Evolutionary conservation across 306 rosid species (phyloP).

Genomic region (Chamaecrista fasciculata): DNA sequence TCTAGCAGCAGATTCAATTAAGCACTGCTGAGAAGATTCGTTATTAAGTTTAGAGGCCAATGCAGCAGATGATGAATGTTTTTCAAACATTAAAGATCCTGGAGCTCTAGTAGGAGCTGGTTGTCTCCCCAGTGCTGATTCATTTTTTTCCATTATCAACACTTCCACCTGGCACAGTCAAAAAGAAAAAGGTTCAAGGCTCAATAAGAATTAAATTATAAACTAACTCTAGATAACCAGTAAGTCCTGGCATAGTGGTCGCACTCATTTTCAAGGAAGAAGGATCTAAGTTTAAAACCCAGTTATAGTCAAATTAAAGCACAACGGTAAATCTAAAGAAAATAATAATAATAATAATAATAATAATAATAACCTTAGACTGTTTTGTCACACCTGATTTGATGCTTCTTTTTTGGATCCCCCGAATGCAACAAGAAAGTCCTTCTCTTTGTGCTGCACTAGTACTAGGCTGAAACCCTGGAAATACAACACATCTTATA

Average conservation of each 20-base stretch:
- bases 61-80: constrained; percentile 50
- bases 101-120: constrained; percentile 54
- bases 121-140: constrained; percentile 45
- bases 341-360: too few species aligned
- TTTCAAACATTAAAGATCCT: constrained; percentile 48
- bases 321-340: too few species aligned
- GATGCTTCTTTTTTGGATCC: constrained; percentile 88
- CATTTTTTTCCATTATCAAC: constrained; percentile 68
- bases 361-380: too few species aligned
- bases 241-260: too few species aligned
- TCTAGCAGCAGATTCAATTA: constrained; percentile 61
- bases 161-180: constrained; percentile 63
- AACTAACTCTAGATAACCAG: not conserved
- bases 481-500: constrained; percentile 17
- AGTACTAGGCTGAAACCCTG: constrained; percentile 90
- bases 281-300: too few species aligned
- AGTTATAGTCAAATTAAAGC: too few species aligned
- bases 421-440: constrained; percentile 94
- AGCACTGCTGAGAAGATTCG: constrained; percentile 54
- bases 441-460: constrained; percentile 83
- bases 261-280: too few species aligned
- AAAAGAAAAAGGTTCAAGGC: not conserved
- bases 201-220: constrained; percentile 11
- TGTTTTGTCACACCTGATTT: constrained; percentile 66
- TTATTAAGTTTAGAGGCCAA: constrained; percentile 54